Percentiles rank a stretch among this genome's conserved stretches.
These are phyloP conservation scores for Brassica cretica DNA, from an alignment of 345 rosid genomes.

Conservation along the genomic window DNA sequence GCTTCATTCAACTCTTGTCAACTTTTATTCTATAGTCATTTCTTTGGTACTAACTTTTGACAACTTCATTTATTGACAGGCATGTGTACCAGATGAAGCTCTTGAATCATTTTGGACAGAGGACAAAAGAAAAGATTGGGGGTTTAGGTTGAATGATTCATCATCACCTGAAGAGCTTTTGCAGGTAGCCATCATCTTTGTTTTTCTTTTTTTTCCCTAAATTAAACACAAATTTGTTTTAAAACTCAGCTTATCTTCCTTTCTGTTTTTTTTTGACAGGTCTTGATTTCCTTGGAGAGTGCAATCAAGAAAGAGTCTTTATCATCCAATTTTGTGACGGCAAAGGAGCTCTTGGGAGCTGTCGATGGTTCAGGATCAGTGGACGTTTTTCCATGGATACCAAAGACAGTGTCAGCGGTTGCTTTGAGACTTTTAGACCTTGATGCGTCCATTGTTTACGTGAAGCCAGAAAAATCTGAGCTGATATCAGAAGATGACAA, in stretches of 20 bases:
- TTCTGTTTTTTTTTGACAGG: slow-evolving; percentile 44
- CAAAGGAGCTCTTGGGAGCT: slow-evolving; percentile 66
- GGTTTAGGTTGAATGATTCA: slow-evolving; percentile 54
- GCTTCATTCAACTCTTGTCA: slow-evolving; percentile 4
- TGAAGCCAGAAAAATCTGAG: background rate
- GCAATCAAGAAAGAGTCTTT: slow-evolving; percentile 64
- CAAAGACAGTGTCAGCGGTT: background rate
- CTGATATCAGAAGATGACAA: background rate
- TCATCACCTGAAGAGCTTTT: slow-evolving; percentile 67
- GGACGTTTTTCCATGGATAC: slow-evolving; percentile 80
- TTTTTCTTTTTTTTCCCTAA: slow-evolving; percentile 6
- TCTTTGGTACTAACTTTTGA: slow-evolving; percentile 17
- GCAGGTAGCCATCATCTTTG: slow-evolving; percentile 51
- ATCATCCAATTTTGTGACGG: slow-evolving; percentile 60
- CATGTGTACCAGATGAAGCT: slow-evolving; percentile 74
- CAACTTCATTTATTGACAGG: slow-evolving; percentile 48
- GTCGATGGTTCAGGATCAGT: slow-evolving; percentile 45
- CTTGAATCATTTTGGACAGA: slow-evolving; percentile 74
- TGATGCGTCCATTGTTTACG: background rate
- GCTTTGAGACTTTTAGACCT: background rate
- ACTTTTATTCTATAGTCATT: slow-evolving; percentile 8
- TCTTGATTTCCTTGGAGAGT: slow-evolving; percentile 75
- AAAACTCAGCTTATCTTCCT: background rate
- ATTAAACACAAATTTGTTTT: background rate
- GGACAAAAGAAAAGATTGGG: slow-evolving; percentile 57